These are phyloP conservation scores for Linnemannia schmuckeri DNA, from an alignment of 192 early-diverging fungal species.

Conservation along the genomic window DNA sequence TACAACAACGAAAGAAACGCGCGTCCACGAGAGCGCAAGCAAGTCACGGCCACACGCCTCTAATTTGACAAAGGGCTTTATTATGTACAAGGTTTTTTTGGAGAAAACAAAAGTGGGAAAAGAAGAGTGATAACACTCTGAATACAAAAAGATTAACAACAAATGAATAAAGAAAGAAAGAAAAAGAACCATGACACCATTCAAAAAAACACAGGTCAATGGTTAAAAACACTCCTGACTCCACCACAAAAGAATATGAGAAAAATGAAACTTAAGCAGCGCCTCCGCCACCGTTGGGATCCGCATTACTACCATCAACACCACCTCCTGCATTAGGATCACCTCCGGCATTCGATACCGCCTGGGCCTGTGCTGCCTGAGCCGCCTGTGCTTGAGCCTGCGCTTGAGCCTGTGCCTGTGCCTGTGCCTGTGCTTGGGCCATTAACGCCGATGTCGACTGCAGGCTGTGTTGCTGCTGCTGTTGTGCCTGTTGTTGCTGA, in stretches of 20 bases:
- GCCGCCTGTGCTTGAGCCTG: constrained; percentile 1
- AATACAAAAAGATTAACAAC: constrained; percentile 6
- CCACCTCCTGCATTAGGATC: background rate
- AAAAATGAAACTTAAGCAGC: background rate
- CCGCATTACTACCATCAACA: background rate
- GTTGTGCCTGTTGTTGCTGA: constrained; percentile 10
- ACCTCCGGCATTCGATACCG: constrained; percentile 11
- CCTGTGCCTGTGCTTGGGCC: constrained; percentile 27
- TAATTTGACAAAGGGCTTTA: background rate
- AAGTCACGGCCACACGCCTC: background rate
- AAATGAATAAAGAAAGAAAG: constrained; percentile 3
- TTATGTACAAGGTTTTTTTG: background rate
- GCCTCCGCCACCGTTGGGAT: background rate
- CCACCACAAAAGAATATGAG: background rate
- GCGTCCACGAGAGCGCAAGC: background rate
- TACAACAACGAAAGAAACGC: background rate
- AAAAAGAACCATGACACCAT: background rate
- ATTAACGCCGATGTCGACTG: constrained; percentile 34
- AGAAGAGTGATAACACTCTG: background rate
- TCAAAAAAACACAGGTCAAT: background rate
- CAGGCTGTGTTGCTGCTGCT: constrained; percentile 26
- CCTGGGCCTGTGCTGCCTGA: background rate
- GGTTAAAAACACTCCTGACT: background rate
- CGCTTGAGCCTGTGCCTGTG: background rate
- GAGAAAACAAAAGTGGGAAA: background rate